Conservation (phyloP, 78 protist species). For the Chrysochromulina parva region DNA sequence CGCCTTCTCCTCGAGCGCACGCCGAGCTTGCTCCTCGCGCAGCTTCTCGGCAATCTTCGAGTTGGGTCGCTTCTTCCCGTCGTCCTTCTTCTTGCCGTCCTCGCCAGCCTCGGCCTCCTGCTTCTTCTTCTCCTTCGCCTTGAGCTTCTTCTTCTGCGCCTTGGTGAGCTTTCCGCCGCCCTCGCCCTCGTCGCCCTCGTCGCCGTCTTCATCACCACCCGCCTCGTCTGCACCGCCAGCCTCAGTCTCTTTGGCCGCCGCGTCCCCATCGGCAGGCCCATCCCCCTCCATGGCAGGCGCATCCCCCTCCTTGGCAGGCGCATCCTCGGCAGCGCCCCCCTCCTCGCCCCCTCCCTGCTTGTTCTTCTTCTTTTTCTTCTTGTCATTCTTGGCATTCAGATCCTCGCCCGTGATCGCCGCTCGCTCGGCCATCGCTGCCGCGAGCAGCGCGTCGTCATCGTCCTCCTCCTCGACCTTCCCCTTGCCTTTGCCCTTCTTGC, state of each 20-base stretch:
- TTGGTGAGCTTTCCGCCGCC: background rate
- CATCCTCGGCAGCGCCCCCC: background rate
- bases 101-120: background rate
- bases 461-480: background rate
- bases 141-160: conserved; percentile 1
- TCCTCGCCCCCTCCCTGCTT: background rate
- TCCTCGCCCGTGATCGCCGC: background rate
- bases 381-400: no score
- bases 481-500: background rate
- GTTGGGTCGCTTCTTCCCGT: background rate
- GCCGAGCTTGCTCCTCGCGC: background rate
- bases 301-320: background rate
- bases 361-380: background rate
- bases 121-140: background rate
- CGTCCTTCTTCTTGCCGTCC: background rate
- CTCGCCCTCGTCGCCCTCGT: background rate
- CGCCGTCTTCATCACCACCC: background rate
- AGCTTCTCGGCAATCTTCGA: background rate
- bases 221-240: background rate
- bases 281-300: background rate
- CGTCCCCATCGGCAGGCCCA: background rate
- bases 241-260: background rate
- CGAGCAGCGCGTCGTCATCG: background rate
- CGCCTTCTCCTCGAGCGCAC: background rate
- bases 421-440: background rate